These are phyloP conservation scores for Nakazawaea ernobii DNA, from an alignment of 805 yeast genomes.

Conservation along the genomic window DNA sequence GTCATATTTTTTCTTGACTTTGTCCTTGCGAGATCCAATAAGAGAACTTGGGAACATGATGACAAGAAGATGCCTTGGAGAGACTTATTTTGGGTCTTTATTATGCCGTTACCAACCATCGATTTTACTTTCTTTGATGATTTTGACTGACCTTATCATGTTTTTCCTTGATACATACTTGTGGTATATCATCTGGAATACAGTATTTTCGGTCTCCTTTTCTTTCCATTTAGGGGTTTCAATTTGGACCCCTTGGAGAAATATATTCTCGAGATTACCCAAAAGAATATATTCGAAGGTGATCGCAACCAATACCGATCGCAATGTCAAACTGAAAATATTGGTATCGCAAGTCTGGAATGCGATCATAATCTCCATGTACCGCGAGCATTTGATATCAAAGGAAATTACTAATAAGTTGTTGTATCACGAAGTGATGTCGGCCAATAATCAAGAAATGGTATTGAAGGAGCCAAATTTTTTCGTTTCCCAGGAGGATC, in stretches of 20 bases:
- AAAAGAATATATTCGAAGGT: slow-evolving; percentile 70
- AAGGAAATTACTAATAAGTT: slow-evolving; percentile 66
- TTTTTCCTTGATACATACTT: slow-evolving; percentile 78
- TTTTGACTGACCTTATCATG: slow-evolving; percentile 57
- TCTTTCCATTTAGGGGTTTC: slow-evolving; percentile 75
- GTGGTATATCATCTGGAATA: slow-evolving; percentile 82
- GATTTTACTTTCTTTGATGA: slow-evolving; percentile 47
- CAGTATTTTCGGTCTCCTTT: slow-evolving; percentile 63
- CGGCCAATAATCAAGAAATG: slow-evolving; percentile 30
- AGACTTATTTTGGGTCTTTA: slow-evolving; percentile 42
- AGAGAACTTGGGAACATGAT: slow-evolving; percentile 58
- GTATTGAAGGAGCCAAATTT: slow-evolving; percentile 66
- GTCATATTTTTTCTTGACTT: slow-evolving; percentile 71
- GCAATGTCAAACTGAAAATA: slow-evolving; percentile 40
- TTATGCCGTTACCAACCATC: slow-evolving; percentile 54
- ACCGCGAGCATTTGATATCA: slow-evolving; percentile 70
- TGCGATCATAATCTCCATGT: slow-evolving; percentile 77
- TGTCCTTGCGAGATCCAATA: slow-evolving; percentile 68
- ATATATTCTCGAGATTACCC: slow-evolving; percentile 70
- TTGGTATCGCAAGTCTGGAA: slow-evolving; percentile 76
- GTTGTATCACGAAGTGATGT: slow-evolving; percentile 46
- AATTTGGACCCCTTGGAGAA: slow-evolving; percentile 87
- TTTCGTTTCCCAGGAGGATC: slow-evolving; percentile 80
- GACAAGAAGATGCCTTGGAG: slow-evolving; percentile 57
- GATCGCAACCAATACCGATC: slow-evolving; percentile 34